Base-by-base conservation (phyloP, 2,329 filamentous ascomycete genomes). In the Raffaelea arxii region DNA sequence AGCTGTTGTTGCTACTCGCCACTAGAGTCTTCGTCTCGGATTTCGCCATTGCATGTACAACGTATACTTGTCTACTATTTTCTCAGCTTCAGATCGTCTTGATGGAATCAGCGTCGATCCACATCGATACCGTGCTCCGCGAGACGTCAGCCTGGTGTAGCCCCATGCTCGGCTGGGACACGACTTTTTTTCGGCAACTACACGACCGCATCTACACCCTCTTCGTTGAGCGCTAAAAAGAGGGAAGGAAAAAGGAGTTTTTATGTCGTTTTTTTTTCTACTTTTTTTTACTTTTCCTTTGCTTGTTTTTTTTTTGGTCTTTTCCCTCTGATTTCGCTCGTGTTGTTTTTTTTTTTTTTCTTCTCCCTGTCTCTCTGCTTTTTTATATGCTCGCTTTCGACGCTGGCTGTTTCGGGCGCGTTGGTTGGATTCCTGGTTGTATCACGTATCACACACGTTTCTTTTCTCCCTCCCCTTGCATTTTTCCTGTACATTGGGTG, bases 1-100 rank as follows among this genome's bases (percentile, higher is more conserved):
- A n/a, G 2, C 41, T 55, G 53, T 54, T 18, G 52, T 56, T 23
- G 46, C 50, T 11, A 53, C 52, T 22, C 45, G 44, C 9, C 41
- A 47, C 18, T 48, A 48, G 44, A 25, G 18, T 12, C 6, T 3
- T n/a, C n/a, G n/a, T n/a, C n/a, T n/a, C 25, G 35, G 35, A 6
- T 37, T 9, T 37, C 16, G 6, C 19, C 14, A n/a, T 37, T 37
- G 16, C 6, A 37, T n/a, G 35, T 37, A 9, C n/a, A 14, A 6
- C n/a, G n/a, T n/a, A n/a, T n/a, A n/a, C n/a, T n/a, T n/a, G n/a
- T 37, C 35, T 36, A n/a, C 19, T 36, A 18, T 37, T 37, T 37
- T 18, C n/a, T 6, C 35, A 16, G 11, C 18, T 39, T 6, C 24
- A 19, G 16, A 16, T 9, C 9, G 16, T 10, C 27, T 32, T 32